Percentiles rank a stretch among this genome's conserved stretches.
Evolutionary conservation across 768 basidiomycete genomes (phyloP).

Genomic region (Pleurotus eryngii): DNA sequence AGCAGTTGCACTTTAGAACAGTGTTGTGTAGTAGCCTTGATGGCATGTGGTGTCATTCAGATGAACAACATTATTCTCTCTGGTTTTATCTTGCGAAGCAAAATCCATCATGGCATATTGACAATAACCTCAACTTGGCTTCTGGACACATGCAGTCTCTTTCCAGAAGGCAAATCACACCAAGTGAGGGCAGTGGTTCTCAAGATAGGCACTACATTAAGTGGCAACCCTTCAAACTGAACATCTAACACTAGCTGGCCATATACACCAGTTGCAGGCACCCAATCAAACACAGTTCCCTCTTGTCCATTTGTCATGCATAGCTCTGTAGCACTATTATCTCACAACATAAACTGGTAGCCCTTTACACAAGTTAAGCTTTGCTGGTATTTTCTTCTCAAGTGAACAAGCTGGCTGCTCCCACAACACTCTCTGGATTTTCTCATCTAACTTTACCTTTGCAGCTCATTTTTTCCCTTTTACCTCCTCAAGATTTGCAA

Average conservation of each 20-base stretch:
- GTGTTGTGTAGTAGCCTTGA: constrained; percentile 26
- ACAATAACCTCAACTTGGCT: constrained; percentile 21
- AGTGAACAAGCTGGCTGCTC: too few relatives aligned
- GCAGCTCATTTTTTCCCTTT: background rate
- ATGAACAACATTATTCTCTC: constrained; percentile 22
- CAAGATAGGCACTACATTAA: constrained; percentile 18
- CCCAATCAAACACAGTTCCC: constrained; percentile 8
- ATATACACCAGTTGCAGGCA: background rate
- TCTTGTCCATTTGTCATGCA: constrained; percentile 18
- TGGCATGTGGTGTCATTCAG: constrained; percentile 18
- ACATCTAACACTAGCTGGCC: constrained; percentile 10
- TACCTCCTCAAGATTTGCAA: background rate
- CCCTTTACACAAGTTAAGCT: constrained; percentile 26
- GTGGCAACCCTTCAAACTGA: constrained; percentile 12
- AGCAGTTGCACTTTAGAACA: constrained; percentile 22
- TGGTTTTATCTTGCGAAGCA: constrained; percentile 29
- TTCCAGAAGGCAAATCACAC: constrained; percentile 14
- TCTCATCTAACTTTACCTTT: too few relatives aligned
- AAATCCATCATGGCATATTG: constrained; percentile 34
- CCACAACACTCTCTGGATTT: too few relatives aligned
- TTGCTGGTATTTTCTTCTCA: constrained; percentile 20
- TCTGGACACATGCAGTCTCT: constrained; percentile 10
- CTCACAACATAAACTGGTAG: constrained; percentile 29
- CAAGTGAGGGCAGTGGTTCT: background rate
- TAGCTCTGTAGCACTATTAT: constrained; percentile 28